Evolutionary conservation across 1,284 basidiomycete species (phyloP).

Genomic region (Agroathelia rolfsii): DNA sequence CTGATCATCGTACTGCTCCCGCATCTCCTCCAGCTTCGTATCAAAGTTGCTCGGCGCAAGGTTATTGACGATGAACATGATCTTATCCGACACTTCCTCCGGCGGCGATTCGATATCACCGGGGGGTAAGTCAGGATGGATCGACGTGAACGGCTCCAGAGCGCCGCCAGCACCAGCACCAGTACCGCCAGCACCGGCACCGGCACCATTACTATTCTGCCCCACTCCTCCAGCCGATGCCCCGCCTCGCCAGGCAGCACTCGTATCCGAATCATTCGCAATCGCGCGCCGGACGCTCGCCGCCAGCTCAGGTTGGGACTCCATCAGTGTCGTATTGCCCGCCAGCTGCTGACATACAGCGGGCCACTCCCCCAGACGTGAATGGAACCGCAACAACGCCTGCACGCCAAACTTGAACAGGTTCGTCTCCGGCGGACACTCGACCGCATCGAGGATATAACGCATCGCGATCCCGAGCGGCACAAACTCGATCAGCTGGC

Average conservation of each 20-base stretch:
- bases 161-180: conserved; percentile 23
- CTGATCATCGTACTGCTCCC: conserved; percentile 67
- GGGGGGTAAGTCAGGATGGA: conserved; percentile 56
- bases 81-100: conserved; percentile 86
- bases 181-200: conserved; percentile 22
- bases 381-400: conserved; percentile 84
- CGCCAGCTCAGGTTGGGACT: conserved; percentile 82
- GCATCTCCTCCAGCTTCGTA: conserved; percentile 77
- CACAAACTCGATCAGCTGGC: conserved; percentile 89
- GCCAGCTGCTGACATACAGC: conserved; percentile 87
- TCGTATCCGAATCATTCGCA: conserved; percentile 37
- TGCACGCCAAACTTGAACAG: conserved; percentile 95
- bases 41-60: conserved; percentile 93
- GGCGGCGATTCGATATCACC: conserved; percentile 63
- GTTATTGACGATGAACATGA: conserved; percentile 98
- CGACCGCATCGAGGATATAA: conserved; percentile 91
- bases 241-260: no score
- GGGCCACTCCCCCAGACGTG: conserved; percentile 86
- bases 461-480: conserved; percentile 96
- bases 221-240: conserved; percentile 26
- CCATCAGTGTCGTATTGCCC: conserved; percentile 79
- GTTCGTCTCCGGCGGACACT: conserved; percentile 83
- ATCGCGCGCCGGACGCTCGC: conserved; percentile 67
- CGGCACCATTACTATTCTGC: conserved; percentile 24
- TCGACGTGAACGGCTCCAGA: conserved; percentile 58